Conservation (phyloP, 345 rosid species). For the Arabis hirsuta region DNA sequence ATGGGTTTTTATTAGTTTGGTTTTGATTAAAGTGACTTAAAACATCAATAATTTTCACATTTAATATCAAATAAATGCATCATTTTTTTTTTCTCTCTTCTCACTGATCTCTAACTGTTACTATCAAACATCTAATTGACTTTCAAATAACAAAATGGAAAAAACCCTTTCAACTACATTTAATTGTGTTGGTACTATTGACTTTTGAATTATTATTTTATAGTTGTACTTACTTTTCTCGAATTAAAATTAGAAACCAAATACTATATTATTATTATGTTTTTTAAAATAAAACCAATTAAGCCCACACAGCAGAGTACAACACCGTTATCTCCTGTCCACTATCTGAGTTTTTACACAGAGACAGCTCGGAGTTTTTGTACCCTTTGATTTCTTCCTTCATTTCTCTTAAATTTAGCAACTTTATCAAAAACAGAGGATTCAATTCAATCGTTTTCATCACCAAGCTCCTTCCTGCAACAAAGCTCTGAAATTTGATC, state of each 20-base stretch:
- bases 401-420: constrained; percentile 14
- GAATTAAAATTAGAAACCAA: constrained; percentile 18
- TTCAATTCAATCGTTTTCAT: not conserved
- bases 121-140: not conserved
- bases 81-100: not conserved
- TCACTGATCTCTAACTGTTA: not conserved
- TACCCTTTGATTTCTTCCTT: constrained; percentile 28
- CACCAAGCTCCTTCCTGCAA: not conserved
- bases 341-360: constrained; percentile 24
- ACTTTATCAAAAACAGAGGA: not conserved
- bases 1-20: not conserved
- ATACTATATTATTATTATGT: not conserved
- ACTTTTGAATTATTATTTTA: constrained; percentile 15
- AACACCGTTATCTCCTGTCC: constrained; percentile 36
- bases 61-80: constrained; percentile 5
- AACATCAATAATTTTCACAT: not conserved
- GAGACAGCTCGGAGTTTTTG: constrained; percentile 31
- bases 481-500: not conserved
- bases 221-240: constrained; percentile 29
- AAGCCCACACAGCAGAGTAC: constrained; percentile 21
- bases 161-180: not conserved
- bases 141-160: not conserved
- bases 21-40: not conserved
- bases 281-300: not conserved
- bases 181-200: constrained; percentile 5